Evolutionary conservation across 495 filamentous ascomycete genomes (phyloP), one percentile per base, ranked within the genome.

Genomic region (Penicillium longicatenatum): DNA sequence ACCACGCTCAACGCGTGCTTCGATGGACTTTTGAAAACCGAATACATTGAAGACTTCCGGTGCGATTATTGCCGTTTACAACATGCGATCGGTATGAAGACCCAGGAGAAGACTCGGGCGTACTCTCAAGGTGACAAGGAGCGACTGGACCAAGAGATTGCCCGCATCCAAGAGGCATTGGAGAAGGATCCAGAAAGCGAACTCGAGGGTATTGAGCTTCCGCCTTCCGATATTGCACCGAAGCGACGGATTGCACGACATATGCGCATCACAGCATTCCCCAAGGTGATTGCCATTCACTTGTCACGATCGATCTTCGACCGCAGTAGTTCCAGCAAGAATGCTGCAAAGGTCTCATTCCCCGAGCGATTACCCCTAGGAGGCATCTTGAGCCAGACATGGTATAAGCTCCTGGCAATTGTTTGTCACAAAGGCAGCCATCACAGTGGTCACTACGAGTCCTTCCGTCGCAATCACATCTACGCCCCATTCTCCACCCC

Each of bases 351-450:
- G 62, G 90, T 99, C 1, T 76, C 89, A 0, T 99, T 99, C 62
- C 92, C 92, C 1, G 94, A 98, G 71, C 80, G 79, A 6, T 75
- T 98, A 19, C 82, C 87, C 0, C 76, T 99, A 7, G 94, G 94
- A 17, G 86, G 91, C 2, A 79, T 98, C 17, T 73, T 95, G 19
- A 83, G 86, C 50, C 86, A 86, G 58, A 88, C 84, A 54, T 88
- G 81, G 61, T 99, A 96, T 77, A 91, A 87, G 63, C 81, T 99
- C 4, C 84, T 95, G 2, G 90, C 88, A 11, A 86, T 96, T 42
- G 89, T 99, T 48, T 94, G 89, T 26, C 94, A 99, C 67, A 97
- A 96, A 66, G 94, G 94, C 19, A 95, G 89, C 57, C 94, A 99
- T 73, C 86, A 96, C 63, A 96, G 91, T 57, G 94, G 94, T 1